Base-by-base conservation (phyloP, 768 basidiomycete genomes). In the Leucosporidium yakuticum region DNA sequence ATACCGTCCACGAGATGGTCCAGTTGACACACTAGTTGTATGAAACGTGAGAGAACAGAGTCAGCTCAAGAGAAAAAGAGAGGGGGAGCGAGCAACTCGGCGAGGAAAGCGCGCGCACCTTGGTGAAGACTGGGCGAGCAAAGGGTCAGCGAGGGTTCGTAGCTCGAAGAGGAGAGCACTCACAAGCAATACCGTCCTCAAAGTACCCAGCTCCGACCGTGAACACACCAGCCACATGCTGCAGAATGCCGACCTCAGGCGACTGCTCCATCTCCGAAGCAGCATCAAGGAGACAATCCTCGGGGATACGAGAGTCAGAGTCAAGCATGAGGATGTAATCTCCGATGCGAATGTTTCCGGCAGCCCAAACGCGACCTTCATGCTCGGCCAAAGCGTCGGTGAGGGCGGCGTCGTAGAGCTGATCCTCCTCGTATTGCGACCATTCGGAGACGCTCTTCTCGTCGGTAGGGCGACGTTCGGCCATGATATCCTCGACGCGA, bases 191-290 rank as follows among this genome's bases (percentile, higher is more conserved):
- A 29, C 89, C 90, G 73, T 91, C 91, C 76, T 95, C 91, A 74
- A 94, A 93, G 80, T 89, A 93, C 78, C 91, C 87, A 77, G 88
- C 82, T 0, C 47, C 90, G 64, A 91, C 90, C 78, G 92, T 89
- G 87, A 92, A 91, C 71, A 92, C 89, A 73, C 90, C 88, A 7
- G 88, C 90, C 76, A 88, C 87, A 76, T 94, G 90, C 76, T 93
- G 91, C 62, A 94, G 87, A 79, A 95, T 90, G 1, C 85, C 91
- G 32, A 93, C 85, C 56, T 90, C 88, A 2, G 88, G 89, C 70
- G 86, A 87, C 78, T 88, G 88, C 17, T 84, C 81, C 66, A 95
- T 82, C 77, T 95, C 91, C 51, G 89, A 85, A 14, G 89, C 90
- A 1, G 90, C 91, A 80, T 93, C 90, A 63, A 89, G 83, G 77